Evolutionary conservation across 495 filamentous ascomycete species (phyloP).

Genomic region (Jackrogersella minutella): DNA sequence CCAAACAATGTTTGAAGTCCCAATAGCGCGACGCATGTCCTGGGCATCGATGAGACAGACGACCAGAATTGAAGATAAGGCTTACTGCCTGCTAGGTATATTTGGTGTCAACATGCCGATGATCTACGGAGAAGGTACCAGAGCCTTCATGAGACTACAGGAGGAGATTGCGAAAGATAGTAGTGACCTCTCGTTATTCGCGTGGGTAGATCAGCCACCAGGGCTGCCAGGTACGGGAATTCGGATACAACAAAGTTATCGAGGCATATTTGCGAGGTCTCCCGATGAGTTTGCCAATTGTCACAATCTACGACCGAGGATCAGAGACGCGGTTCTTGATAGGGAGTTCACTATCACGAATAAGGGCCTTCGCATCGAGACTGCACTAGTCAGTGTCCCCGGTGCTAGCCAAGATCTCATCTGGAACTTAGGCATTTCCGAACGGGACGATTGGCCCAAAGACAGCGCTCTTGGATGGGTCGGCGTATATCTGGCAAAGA

Average conservation of each 20-base stretch:
- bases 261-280: slow-evolving; percentile 9
- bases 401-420: neutral
- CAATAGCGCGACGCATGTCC: slow-evolving; percentile 34
- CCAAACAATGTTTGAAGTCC: slow-evolving; percentile 1
- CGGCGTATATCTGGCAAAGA: neutral
- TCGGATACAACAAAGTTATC: neutral
- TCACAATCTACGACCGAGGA: neutral
- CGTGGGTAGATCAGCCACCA: slow-evolving; percentile 15
- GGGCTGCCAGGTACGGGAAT: neutral
- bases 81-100: slow-evolving; percentile 39
- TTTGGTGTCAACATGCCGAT: slow-evolving; percentile 44
- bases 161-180: slow-evolving; percentile 30
- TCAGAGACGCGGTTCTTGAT: neutral
- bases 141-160: slow-evolving; percentile 30
- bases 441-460: neutral
- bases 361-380: neutral
- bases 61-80: slow-evolving; percentile 34
- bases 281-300: slow-evolving; percentile 5
- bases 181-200: slow-evolving; percentile 23
- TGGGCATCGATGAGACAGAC: slow-evolving; percentile 36
- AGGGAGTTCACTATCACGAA: slow-evolving; percentile 1
- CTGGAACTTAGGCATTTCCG: neutral
- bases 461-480: neutral
- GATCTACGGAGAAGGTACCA: slow-evolving; percentile 36
- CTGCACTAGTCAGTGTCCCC: neutral